A percentile compares a stretch with the other conserved stretches of the same genome.
phyloP scores from a whole-genome alignment of 208 protist species.

The Trypanosoma rangeli region DNA sequence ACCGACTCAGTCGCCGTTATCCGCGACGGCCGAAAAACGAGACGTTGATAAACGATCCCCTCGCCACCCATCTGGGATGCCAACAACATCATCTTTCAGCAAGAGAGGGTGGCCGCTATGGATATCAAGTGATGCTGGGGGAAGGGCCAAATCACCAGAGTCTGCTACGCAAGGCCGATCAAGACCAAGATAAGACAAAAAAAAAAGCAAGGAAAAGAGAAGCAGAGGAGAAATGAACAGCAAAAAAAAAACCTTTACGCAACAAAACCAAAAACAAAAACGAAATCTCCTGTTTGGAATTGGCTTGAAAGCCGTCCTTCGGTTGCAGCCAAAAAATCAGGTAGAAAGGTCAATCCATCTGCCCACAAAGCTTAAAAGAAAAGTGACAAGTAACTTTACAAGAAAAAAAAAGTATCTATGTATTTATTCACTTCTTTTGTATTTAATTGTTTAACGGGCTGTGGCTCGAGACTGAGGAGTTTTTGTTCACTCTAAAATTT shows the following conservation, averaged over 20 bases:
- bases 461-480: too few relatives aligned
- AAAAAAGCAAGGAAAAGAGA: neutral
- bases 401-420: too few relatives aligned
- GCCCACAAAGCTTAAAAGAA: too few relatives aligned
- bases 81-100: neutral
- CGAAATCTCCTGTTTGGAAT: too few relatives aligned
- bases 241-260: neutral
- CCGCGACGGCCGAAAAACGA: slow-evolving; percentile 4
- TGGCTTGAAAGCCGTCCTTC: too few relatives aligned
- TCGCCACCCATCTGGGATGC: neutral
- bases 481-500: too few relatives aligned
- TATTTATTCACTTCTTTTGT: too few relatives aligned
- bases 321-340: too few relatives aligned
- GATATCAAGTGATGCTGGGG: slow-evolving; percentile 2
- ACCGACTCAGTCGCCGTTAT: slow-evolving; percentile 19
- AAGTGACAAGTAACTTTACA: too few relatives aligned
- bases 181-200: neutral
- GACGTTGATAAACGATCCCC: neutral
- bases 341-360: too few relatives aligned
- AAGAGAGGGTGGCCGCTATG: slow-evolving; percentile 4
- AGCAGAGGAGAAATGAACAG: neutral
- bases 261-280: neutral
- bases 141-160: neutral
- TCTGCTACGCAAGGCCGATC: neutral
- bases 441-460: too few relatives aligned